These are phyloP conservation scores for Cryptococcus sp. DNA, from an alignment of 1,284 basidiomycete species.

Conservation along the genomic window DNA sequence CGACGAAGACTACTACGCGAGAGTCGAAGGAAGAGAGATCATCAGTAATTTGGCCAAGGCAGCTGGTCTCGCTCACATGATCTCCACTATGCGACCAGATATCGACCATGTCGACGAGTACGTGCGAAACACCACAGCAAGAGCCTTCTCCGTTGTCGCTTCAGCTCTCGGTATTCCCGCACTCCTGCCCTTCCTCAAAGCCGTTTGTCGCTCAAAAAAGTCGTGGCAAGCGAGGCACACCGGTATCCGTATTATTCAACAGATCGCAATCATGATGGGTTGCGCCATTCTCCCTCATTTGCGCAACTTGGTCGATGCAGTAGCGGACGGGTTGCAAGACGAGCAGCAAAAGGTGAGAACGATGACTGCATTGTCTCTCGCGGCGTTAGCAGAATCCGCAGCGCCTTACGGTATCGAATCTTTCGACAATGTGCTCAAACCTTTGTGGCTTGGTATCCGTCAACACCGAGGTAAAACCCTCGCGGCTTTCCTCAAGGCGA, in stretches of 20 bases:
- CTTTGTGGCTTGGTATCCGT: slow-evolving; percentile 96
- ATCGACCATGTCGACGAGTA: slow-evolving; percentile 99
- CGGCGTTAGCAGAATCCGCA: slow-evolving; percentile 93
- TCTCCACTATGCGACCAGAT: slow-evolving; percentile 99
- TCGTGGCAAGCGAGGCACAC: slow-evolving; percentile 99
- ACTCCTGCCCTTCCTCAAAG: slow-evolving; percentile 95
- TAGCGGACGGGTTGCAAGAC: slow-evolving; percentile 92
- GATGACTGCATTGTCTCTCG: slow-evolving; percentile 96
- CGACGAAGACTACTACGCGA: slow-evolving; percentile 99
- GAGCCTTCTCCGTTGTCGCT: slow-evolving; percentile 98
- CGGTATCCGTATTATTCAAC: slow-evolving; percentile 98
- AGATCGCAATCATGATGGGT: slow-evolving; percentile 99
- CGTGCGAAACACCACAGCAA: slow-evolving; percentile 97
- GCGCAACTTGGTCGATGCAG: slow-evolving; percentile 93
- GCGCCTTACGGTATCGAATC: slow-evolving; percentile 99
- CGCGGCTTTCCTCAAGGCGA: slow-evolving; percentile 97
- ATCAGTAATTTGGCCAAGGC: slow-evolving; percentile 99
- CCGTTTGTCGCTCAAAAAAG: slow-evolving; percentile 97
- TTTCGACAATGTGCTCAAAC: slow-evolving; percentile 97
- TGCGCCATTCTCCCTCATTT: slow-evolving; percentile 98
- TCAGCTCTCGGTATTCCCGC: slow-evolving; percentile 98
- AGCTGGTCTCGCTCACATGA: slow-evolving; percentile 99
- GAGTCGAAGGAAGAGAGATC: slow-evolving; percentile 98
- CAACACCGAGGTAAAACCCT: slow-evolving; percentile 97
- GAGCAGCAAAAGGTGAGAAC: slow-evolving; percentile 99